Evolutionary conservation across 345 rosid species (phyloP).

Genomic region (Salix suchowensis): DNA sequence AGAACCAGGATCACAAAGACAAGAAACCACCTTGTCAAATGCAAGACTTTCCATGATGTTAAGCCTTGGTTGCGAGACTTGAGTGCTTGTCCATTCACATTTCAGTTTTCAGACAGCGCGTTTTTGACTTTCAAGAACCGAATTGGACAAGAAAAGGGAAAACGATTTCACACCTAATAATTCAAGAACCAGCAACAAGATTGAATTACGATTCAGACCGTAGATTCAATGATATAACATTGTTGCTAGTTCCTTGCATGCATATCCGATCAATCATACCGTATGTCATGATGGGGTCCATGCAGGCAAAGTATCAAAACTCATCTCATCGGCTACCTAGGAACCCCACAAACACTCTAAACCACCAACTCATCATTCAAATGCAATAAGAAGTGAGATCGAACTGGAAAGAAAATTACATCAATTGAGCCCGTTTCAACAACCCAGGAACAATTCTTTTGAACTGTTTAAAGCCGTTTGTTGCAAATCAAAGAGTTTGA

Average conservation of each 20-base stretch:
- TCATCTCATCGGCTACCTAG: neutral
- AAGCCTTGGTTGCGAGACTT: neutral
- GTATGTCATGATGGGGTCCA: neutral
- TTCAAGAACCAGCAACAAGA: neutral
- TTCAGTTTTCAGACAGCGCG: neutral
- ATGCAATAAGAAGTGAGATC: neutral
- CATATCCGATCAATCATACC: neutral
- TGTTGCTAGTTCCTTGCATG: neutral
- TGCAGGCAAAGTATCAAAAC: neutral
- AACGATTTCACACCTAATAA: neutral
- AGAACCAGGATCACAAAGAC: neutral
- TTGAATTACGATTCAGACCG: neutral
- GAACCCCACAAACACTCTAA: neutral
- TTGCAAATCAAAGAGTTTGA: constrained; percentile 28
- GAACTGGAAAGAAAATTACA: neutral
- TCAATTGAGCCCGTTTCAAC: neutral
- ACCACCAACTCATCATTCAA: neutral
- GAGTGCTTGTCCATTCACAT: neutral
- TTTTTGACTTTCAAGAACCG: neutral
- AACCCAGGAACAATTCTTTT: neutral
- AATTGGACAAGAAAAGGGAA: neutral
- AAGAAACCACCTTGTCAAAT: neutral
- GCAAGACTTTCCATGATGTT: neutral
- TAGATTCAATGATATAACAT: neutral
- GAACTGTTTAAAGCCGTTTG: constrained; percentile 19